These are phyloP conservation scores for Barnettozyma sucrosica DNA, from an alignment of 805 yeast genomes.

Conservation along the genomic window DNA sequence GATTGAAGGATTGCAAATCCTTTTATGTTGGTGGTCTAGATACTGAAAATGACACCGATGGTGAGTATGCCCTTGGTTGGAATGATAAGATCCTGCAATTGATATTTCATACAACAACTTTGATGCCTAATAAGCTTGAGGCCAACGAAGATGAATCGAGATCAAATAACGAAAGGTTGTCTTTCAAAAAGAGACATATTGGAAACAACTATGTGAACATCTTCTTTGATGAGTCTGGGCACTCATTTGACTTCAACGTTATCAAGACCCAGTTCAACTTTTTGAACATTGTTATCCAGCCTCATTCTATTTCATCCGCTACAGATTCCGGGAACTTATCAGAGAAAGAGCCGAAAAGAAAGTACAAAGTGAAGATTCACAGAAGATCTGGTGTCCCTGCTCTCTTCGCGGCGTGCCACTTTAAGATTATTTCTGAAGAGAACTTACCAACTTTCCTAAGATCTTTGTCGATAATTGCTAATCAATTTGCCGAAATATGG, in stretches of 20 bases:
- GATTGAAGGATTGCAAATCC: conserved; percentile 46
- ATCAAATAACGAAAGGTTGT: conserved; percentile 34
- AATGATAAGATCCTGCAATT: conserved; percentile 64
- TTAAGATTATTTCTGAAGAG: conserved; percentile 58
- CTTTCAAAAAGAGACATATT: conserved; percentile 73
- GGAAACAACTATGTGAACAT: conserved; percentile 83
- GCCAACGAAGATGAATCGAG: conserved; percentile 34
- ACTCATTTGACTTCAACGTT: conserved; percentile 61
- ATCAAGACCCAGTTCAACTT: conserved; percentile 79
- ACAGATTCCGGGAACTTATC: conserved; percentile 13
- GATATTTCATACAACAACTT: conserved; percentile 71
- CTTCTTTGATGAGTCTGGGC: conserved; percentile 71
- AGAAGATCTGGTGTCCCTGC: conserved; percentile 71
- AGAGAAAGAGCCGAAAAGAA: conserved; percentile 30
- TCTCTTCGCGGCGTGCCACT: conserved; percentile 67
- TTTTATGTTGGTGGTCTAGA: conserved; percentile 79
- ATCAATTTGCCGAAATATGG: conserved; percentile 74
- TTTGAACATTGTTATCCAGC: conserved; percentile 71
- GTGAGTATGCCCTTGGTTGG: conserved; percentile 71
- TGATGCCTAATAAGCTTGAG: conserved; percentile 53
- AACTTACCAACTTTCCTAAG: conserved; percentile 61
- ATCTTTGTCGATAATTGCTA: conserved; percentile 58
- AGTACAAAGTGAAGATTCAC: conserved; percentile 57
- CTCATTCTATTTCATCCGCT: conserved; percentile 37
- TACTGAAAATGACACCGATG: conserved; percentile 62